Evolutionary conservation across 129 eudicot species (phyloP).

Genomic region (Centrapalus pauciflorus): DNA sequence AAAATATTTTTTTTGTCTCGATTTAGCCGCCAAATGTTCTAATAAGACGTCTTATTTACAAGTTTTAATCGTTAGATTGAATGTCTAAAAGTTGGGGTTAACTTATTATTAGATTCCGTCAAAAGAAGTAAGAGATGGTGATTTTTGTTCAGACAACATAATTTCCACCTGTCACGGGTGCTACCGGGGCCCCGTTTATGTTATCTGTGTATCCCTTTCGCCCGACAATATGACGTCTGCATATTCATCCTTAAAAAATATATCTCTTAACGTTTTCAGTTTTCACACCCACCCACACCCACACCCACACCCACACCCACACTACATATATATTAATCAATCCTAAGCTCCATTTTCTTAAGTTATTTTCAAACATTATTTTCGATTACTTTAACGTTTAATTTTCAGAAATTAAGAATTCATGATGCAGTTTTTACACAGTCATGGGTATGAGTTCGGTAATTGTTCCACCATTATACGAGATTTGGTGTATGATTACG

Average conservation of each 20-base stretch:
- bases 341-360: neutral
- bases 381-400: neutral
- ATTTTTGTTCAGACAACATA: conserved; percentile 21
- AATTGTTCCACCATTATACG: conserved; percentile 31
- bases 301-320: neutral
- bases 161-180: conserved; percentile 32
- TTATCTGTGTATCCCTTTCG: conserved; percentile 14
- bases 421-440: conserved; percentile 46
- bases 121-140: conserved; percentile 2
- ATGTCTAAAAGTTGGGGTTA: neutral
- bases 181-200: conserved; percentile 5
- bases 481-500: conserved; percentile 26
- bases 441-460: conserved; percentile 38
- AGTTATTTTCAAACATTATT: neutral
- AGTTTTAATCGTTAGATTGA: neutral
- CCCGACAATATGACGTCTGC: conserved; percentile 32
- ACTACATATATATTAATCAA: conserved; percentile 3
- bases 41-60: too few species aligned
- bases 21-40: too few species aligned
- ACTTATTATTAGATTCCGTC: conserved; percentile 17
- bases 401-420: neutral
- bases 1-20: too few species aligned
- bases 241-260: conserved; percentile 12
- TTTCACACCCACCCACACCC: neutral
- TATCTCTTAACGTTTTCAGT: too few species aligned